Base-by-base conservation (phyloP, 805 yeast species). In the Zygosaccharomyces rouxii region DNA sequence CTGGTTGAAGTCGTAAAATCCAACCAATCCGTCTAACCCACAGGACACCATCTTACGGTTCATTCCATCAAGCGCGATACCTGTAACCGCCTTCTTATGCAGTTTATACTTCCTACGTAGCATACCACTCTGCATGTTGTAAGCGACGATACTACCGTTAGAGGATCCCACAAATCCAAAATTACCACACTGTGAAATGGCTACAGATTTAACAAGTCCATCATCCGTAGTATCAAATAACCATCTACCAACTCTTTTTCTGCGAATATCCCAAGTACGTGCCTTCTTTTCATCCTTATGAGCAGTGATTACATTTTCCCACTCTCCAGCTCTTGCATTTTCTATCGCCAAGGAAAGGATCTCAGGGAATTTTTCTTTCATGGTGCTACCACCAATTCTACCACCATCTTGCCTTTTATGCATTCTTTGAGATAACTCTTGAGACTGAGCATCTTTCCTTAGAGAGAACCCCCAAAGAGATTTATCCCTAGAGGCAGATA, bases 361-460 rank as follows among this genome's bases (percentile, higher is more conserved):
- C 53, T 88, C 94, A 2, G 96, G 85, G 57, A 88, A 82, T 58
- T 87, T 86, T 48, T 80, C 89, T 50, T 76, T 78, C 58, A 79
- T 70, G 26, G 77, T 71, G 25, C 72, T 68, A n/a, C 90, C 89
- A 4, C 78, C 85, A 45, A 72, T 70, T 55, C 85, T 76, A 31
- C 65, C 64, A 37, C 78, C 78, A 50, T 74, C 73, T 10, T 59
- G 51, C 18, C 67, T 70, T 55, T 74, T 74, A 40, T 72, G 73
- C 18, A 78, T 71, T 55, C 86, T 79, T 68, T 90, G 97, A 0
- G 97, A 89, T 60, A 94, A 71, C 63, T 89, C 95, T 61, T 88
- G 96, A 3, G 96, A 87, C 69, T 94, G 99, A 0, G 97, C 95
- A 67, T 94, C 98, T 65, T 94, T 94, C 59, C 98, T 78, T 46